A percentile compares a stretch with the other conserved stretches of the same genome.
Conservation (phyloP, 2,329 filamentous ascomycete genomes). For the Alternaria viburni region DNA sequence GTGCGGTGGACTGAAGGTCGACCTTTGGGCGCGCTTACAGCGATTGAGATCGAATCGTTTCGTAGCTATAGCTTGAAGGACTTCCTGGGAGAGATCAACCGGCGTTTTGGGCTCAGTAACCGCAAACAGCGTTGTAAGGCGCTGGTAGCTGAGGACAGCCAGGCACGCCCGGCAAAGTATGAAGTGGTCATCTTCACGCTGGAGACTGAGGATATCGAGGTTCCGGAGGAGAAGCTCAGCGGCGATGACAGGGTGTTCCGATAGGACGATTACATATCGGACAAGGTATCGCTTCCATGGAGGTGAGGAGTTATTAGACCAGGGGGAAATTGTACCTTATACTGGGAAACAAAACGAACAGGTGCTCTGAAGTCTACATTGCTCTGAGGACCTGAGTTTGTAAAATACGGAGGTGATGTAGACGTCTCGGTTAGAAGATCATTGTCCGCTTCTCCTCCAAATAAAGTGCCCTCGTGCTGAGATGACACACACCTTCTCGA, state of each 20-base stretch:
- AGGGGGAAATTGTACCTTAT: too few relatives aligned
- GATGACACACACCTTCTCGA: neutral
- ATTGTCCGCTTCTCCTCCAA: too few relatives aligned
- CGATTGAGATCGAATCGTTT: too few relatives aligned
- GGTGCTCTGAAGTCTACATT: neutral
- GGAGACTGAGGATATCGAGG: neutral
- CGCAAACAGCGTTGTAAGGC: neutral
- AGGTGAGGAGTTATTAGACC: too few relatives aligned
- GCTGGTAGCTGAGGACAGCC: neutral
- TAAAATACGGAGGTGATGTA: neutral
- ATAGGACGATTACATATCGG: neutral
- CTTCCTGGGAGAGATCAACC: neutral
- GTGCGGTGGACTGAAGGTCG: too few relatives aligned
- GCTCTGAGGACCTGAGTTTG: neutral
- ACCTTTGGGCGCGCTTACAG: too few relatives aligned
- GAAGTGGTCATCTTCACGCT: neutral
- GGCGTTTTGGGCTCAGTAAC: neutral
- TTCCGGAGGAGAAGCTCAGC: neutral
- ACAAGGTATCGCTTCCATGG: neutral
- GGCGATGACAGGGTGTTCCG: neutral
- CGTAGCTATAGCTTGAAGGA: neutral
- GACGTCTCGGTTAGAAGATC: neutral
- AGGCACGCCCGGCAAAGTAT: neutral
- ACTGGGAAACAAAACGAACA: neutral
- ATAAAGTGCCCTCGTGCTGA: too few relatives aligned